phyloP scores from a whole-genome alignment of 108 stramenopile species.

The Fragilaria radians region DNA sequence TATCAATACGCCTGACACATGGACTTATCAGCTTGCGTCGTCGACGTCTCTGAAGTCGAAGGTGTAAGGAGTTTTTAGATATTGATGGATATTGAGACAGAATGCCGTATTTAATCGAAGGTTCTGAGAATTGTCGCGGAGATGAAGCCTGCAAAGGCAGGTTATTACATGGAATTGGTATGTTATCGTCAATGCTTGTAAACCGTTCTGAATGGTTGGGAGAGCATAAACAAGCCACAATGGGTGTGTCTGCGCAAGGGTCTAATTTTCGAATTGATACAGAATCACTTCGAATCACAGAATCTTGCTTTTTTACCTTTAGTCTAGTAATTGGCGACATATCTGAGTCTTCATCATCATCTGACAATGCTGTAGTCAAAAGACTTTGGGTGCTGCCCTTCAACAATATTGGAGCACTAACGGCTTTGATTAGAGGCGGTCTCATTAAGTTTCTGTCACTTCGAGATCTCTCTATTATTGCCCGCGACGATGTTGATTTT shows the following conservation, averaged over 20 bases:
- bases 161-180: no score
- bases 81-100: background rate
- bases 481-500: background rate
- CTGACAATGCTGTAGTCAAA: background rate
- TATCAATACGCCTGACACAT: constrained; percentile 6
- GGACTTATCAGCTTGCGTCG: background rate
- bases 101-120: background rate
- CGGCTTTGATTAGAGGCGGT: background rate
- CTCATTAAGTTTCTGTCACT: background rate
- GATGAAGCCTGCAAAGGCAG: background rate
- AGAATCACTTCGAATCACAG: background rate
- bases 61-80: background rate
- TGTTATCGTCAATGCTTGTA: background rate
- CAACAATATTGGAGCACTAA: background rate
- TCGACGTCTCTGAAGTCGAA: background rate
- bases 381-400: background rate
- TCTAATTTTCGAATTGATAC: background rate
- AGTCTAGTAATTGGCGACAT: background rate
- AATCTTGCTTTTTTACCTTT: background rate
- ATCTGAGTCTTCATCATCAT: background rate
- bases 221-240: background rate
- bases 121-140: background rate
- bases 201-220: background rate
- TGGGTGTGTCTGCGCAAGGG: background rate
- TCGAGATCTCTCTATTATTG: background rate